Conservation (phyloP, 352 stramenopile genomes). For the Elongisporangium prolatum region DNA sequence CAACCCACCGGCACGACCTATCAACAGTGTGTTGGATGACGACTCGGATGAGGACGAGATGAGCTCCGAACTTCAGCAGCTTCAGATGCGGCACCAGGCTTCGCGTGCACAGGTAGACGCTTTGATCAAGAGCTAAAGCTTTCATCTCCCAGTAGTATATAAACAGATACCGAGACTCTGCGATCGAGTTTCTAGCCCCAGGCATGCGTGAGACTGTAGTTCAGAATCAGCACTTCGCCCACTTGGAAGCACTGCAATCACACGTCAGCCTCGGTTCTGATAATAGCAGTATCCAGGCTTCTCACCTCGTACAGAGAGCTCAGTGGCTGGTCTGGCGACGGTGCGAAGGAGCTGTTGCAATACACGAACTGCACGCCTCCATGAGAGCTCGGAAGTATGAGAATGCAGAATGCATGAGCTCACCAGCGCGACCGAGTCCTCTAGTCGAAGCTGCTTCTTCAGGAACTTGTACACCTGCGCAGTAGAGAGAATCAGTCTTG, state of each 20-base stretch:
- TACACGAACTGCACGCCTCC: constrained; percentile 69
- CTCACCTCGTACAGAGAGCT: constrained; percentile 70
- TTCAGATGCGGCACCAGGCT: constrained; percentile 65
- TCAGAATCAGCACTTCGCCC: constrained; percentile 74
- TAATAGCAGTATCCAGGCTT: background rate
- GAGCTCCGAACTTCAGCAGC: constrained; percentile 54
- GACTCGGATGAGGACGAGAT: constrained; percentile 57
- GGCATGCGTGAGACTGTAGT: constrained; percentile 82
- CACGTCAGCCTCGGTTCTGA: background rate
- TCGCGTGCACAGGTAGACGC: constrained; percentile 75
- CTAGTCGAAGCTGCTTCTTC: constrained; percentile 76
- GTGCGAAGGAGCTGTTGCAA: constrained; percentile 85
- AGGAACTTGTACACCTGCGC: constrained; percentile 80
- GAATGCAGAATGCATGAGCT: background rate
- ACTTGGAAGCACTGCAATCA: constrained; percentile 69
- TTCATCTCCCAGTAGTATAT: background rate
- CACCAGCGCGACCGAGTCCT: constrained; percentile 70
- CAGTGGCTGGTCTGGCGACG: constrained; percentile 75
- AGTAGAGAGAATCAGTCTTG: background rate
- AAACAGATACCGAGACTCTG: background rate
- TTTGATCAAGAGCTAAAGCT: constrained; percentile 35
- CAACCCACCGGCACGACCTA: constrained; percentile 15
- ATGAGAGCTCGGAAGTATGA: background rate
- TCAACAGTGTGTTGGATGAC: constrained; percentile 52
- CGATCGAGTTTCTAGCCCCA: constrained; percentile 51